Evolutionary conservation across 2,329 filamentous ascomycete genomes (phyloP).

Genomic region (Penicillium sp.): DNA sequence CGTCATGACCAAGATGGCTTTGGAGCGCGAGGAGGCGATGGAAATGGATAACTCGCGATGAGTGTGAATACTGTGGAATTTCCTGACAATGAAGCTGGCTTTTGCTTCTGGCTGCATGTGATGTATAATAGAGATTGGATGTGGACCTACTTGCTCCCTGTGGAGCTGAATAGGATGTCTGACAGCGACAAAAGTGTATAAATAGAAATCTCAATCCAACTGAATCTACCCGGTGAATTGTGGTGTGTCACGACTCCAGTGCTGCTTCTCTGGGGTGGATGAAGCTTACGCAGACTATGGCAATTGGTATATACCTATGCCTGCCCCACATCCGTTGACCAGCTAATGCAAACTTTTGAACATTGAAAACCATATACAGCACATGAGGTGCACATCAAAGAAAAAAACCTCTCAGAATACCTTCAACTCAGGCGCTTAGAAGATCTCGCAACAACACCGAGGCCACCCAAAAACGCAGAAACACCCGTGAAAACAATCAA

Average conservation of each 20-base stretch:
- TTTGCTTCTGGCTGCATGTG: neutral
- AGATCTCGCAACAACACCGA: constrained; percentile 11
- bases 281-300: neutral
- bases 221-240: neutral
- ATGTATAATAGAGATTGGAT: neutral
- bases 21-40: constrained; percentile 42
- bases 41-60: constrained; percentile 27
- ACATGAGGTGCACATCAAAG: neutral
- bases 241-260: neutral
- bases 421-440: constrained; percentile 6
- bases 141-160: neutral
- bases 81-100: neutral
- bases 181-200: neutral
- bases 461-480: constrained; percentile 18
- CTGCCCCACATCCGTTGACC: too few species aligned
- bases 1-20: constrained; percentile 33
- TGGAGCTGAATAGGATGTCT: neutral
- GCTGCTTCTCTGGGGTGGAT: neutral
- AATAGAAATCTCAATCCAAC: neutral
- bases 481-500: constrained; percentile 32
- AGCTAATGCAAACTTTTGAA: neutral
- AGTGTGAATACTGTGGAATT: neutral
- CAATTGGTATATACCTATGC: neutral
- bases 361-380: neutral
- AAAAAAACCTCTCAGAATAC: neutral